These are phyloP conservation scores for Cladosporium austrohemisphaericum DNA, from an alignment of 2,329 filamentous ascomycete genomes.

Conservation along the genomic window DNA sequence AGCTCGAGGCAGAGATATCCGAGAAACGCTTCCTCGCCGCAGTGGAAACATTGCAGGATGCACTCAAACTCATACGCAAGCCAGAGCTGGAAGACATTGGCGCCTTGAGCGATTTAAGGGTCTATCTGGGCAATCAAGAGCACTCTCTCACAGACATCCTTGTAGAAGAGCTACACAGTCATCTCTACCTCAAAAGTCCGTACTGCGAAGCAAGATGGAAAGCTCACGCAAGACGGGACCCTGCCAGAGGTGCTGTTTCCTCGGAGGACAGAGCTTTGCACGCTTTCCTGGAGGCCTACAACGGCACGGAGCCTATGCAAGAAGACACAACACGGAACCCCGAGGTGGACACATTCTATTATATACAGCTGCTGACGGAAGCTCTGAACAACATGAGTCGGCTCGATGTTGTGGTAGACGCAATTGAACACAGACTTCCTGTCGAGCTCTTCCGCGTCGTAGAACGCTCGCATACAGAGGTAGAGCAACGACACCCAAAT, in stretches of 20 bases:
- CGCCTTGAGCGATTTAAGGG: slow-evolving; percentile 77
- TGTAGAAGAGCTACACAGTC: slow-evolving; percentile 95
- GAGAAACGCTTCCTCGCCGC: slow-evolving; percentile 93
- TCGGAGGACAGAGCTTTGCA: slow-evolving; percentile 54
- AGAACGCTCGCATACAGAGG: slow-evolving; percentile 89
- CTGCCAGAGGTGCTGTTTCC: slow-evolving; percentile 24
- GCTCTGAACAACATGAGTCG: slow-evolving; percentile 84
- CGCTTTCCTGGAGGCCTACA: slow-evolving; percentile 55
- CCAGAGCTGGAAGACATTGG: slow-evolving; percentile 90
- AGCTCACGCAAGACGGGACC: slow-evolving; percentile 60
- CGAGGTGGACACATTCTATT: slow-evolving; percentile 92
- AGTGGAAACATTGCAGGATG: slow-evolving; percentile 86
- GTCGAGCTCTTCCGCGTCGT: slow-evolving; percentile 93
- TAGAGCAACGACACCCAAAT: slow-evolving; percentile 88
- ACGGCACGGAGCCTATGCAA: slow-evolving; percentile 56
- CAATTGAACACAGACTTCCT: slow-evolving; percentile 85
- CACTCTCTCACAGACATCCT: slow-evolving; percentile 87
- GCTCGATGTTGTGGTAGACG: slow-evolving; percentile 80
- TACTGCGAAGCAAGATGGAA: slow-evolving; percentile 98
- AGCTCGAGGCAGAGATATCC: slow-evolving; percentile 88
- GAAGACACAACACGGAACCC: slow-evolving; percentile 93
- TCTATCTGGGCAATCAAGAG: slow-evolving; percentile 91
- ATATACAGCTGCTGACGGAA: slow-evolving; percentile 83
- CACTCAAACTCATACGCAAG: slow-evolving; percentile 74
- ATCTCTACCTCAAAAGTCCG: slow-evolving; percentile 94